Conservation (phyloP, 768 basidiomycete species). For the Ramaria rubella region DNA sequence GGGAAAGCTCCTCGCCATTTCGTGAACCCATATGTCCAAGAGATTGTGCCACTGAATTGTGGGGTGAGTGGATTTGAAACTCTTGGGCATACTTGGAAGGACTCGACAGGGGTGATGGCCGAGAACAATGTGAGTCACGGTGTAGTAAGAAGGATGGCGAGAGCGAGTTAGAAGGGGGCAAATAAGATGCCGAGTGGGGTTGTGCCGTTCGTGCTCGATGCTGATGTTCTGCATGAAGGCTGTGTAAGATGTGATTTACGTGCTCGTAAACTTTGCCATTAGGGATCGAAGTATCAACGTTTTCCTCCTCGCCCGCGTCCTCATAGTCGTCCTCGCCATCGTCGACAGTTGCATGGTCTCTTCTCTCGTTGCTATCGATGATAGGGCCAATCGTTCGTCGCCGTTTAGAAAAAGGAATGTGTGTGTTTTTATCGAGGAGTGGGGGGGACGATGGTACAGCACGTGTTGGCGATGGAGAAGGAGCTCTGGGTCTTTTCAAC, state of each 20-base stretch:
- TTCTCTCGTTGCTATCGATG: slow-evolving; percentile 4
- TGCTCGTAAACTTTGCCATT: slow-evolving; percentile 7
- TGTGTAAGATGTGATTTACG: slow-evolving; percentile 7
- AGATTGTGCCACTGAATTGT: neutral
- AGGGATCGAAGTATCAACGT: neutral
- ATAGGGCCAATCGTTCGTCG: slow-evolving; percentile 2
- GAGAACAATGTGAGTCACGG: neutral
- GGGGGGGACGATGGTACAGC: neutral
- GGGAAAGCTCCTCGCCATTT: neutral
- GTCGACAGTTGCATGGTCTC: neutral
- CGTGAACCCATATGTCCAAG: neutral
- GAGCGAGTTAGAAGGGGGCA: neutral
- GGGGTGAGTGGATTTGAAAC: neutral
- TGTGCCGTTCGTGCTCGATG: neutral
- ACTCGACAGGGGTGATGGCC: neutral
- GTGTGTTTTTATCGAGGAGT: neutral
- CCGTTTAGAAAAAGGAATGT: slow-evolving; percentile 2
- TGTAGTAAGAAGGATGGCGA: neutral
- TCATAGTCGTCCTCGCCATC: slow-evolving; percentile 5
- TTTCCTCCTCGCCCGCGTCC: neutral
- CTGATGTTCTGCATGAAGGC: slow-evolving; percentile 2
- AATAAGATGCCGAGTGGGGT: neutral
- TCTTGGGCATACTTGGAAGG: neutral
- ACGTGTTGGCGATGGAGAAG: neutral
- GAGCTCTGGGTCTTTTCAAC: slow-evolving; percentile 9